phyloP scores from a whole-genome alignment of 148 eudicot genomes.

The Camellia sinensis region DNA sequence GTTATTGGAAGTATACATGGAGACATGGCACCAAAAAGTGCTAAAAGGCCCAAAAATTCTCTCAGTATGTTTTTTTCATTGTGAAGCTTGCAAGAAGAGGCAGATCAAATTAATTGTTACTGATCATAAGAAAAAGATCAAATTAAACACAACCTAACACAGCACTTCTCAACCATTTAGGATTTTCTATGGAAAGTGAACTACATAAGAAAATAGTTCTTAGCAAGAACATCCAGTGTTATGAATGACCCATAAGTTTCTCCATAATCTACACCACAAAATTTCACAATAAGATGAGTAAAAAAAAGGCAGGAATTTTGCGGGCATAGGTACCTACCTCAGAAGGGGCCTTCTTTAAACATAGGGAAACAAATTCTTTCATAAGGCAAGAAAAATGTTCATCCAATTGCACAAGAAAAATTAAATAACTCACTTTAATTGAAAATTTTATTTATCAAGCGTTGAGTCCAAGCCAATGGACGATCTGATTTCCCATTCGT shows the following conservation, averaged over 20 bases:
- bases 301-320: neutral
- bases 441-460: neutral
- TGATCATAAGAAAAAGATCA: no score
- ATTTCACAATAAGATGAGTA: neutral
- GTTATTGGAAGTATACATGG: no score
- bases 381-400: slow-evolving; percentile 93
- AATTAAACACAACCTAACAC: no score
- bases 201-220: neutral
- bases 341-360: slow-evolving; percentile 76
- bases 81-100: no score
- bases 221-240: neutral
- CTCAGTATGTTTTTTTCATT: no score
- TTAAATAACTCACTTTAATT: slow-evolving; percentile 17
- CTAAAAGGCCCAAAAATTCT: no score
- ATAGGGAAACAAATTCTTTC: slow-evolving; percentile 86
- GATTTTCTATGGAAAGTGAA: neutral
- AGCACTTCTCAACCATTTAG: neutral
- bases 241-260: neutral
- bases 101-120: no score
- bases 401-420: slow-evolving; percentile 64
- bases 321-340: slow-evolving; percentile 52
- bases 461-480: no score
- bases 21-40: no score
- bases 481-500: no score
- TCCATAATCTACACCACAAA: neutral